Base-by-base conservation (phyloP, 257 asterid genomes). In the Solanum stenotomum region DNA sequence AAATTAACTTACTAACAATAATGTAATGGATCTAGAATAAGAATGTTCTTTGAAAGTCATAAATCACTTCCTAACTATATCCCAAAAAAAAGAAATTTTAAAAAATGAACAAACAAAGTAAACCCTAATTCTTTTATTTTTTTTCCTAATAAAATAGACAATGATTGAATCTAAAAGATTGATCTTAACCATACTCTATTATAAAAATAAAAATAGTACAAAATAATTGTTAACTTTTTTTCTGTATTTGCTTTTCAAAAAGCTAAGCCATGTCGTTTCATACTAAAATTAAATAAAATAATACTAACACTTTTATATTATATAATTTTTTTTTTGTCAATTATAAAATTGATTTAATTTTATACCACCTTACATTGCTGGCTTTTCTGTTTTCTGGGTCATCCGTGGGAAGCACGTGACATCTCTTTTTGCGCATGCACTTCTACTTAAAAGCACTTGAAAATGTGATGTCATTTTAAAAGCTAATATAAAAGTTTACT, bases 151-250 rank as follows among this genome's bases (percentile, higher is more conserved):
- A 91, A 91, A 84, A 88, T 89, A 91, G 70, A 91, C 91, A 94
- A 94, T 95, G 93, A 95, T 94, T 93, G 95, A 93, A 86, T 88
- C 89, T 81, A 93, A 94, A 94, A 95, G 98, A 92, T 88, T 75
- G 92, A 94, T 89, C 93, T 94, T 93, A 94, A 94, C 98, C 88
- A 86, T 88, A 92, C 91, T 88, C 91, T 88, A 90, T 31, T 89
- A 86, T 61, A 31, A 88, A 88, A 87, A 85, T 61, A 88, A 59
- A 89, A 89, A 81, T 88, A n/a, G 33, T 87, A 90, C 87, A 52
- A 25, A 67, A 68, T 46, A 33, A 84, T 90, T 85, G 86, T 72
- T 82, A 35, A 88, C 88, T 90, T 87, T 91, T 87, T 74, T 86
- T 29, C 89, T 84, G 83, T 75, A 44, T 91, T 74, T 94, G 92